phyloP scores from a whole-genome alignment of 176 grass and related monocot genomes.

The Sorghum bicolor region Sorghum_bicolor_NCBIv3 NC_012875.2:49749001-49749500 shows the following conservation, averaged over 20 bases:
- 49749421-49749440: background rate
- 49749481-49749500: background rate
- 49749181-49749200: background rate
- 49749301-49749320: background rate
- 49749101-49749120: background rate
- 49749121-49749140: background rate
- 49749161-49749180: background rate
- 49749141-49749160: background rate
- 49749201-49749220: background rate
- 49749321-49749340: background rate
- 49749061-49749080: background rate
- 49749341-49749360: background rate
- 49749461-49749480: background rate
- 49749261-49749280: background rate
- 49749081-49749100: background rate
- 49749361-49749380: background rate
- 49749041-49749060: background rate
- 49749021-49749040: background rate
- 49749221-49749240: background rate
- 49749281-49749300: background rate
- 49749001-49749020: background rate
- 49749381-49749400: background rate
- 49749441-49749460: background rate
- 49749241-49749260: conserved; percentile 12
- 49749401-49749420: background rate